phyloP scores from a whole-genome alignment of 352 stramenopile species.

The Poterioochromonas sp. region DNA sequence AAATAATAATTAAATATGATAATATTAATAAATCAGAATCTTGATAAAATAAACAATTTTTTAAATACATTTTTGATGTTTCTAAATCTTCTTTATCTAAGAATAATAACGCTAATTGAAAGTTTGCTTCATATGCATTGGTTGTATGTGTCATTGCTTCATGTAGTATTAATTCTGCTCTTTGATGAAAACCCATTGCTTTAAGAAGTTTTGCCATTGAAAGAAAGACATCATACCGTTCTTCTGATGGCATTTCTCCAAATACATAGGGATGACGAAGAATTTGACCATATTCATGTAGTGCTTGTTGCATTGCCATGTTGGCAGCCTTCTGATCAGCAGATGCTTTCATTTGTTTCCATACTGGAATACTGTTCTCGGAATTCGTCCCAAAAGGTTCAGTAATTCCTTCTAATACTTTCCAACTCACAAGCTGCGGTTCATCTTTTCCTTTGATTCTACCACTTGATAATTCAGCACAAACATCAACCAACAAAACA shows the following conservation, averaged over 20 bases:
- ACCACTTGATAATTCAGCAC: background rate
- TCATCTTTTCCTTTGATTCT: conserved; percentile 14
- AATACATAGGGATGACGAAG: conserved; percentile 24
- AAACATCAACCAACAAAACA: too few relatives aligned
- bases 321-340: conserved; percentile 24
- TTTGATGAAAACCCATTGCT: conserved; percentile 28
- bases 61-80: conserved; percentile 20
- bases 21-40: conserved; percentile 5
- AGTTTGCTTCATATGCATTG: conserved; percentile 2
- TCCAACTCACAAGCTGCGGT: background rate
- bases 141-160: conserved; percentile 24
- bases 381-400: background rate
- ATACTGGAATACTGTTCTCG: background rate
- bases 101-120: conserved; percentile 12
- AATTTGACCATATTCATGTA: conserved; percentile 30
- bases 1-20: background rate
- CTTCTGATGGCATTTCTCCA: conserved; percentile 20
- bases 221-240: conserved; percentile 23
- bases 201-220: conserved; percentile 28
- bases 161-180: conserved; percentile 23
- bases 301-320: background rate
- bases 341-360: conserved; percentile 14
- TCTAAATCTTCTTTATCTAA: conserved; percentile 26
- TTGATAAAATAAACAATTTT: conserved; percentile 27
- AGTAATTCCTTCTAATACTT: conserved; percentile 22